Evolutionary conservation across 805 yeast genomes (phyloP).

Genomic region (Sugiyamaella boreocaroliniensis): DNA sequence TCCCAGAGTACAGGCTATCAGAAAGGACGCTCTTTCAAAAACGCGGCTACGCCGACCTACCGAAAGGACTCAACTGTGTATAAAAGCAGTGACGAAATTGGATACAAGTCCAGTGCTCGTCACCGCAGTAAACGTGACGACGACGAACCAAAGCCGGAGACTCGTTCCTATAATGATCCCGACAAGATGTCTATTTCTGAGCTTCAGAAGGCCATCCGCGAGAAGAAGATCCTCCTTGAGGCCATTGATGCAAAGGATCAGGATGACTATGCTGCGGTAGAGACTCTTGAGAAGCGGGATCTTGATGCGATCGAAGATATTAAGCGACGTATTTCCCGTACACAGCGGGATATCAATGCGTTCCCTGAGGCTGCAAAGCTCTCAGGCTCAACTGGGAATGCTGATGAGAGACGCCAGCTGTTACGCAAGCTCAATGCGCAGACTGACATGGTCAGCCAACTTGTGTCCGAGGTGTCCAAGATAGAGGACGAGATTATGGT

Average conservation of each 20-base stretch:
- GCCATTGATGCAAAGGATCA: slow-evolving; percentile 62
- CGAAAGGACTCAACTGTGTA: slow-evolving; percentile 48
- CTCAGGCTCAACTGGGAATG: slow-evolving; percentile 29
- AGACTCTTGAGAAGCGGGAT: slow-evolving; percentile 34
- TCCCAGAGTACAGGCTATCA: slow-evolving; percentile 27
- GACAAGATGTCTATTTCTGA: slow-evolving; percentile 39
- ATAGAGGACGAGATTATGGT: slow-evolving; percentile 63
- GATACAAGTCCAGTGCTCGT: slow-evolving; percentile 56
- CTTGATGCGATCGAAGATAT: slow-evolving; percentile 55
- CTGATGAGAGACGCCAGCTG: slow-evolving; percentile 45
- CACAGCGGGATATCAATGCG: slow-evolving; percentile 35
- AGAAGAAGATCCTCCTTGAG: slow-evolving; percentile 62
- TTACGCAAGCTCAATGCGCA: slow-evolving; percentile 52
- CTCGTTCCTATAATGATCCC: slow-evolving; percentile 7
- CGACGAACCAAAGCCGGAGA: slow-evolving; percentile 2
- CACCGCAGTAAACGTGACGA: slow-evolving; percentile 37
- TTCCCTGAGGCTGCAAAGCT: slow-evolving; percentile 20
- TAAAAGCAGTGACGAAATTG: slow-evolving; percentile 61
- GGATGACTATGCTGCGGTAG: slow-evolving; percentile 33
- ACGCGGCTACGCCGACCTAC: slow-evolving; percentile 28
- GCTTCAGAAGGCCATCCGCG: slow-evolving; percentile 59
- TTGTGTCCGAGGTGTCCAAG: slow-evolving; percentile 55
- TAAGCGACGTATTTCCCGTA: slow-evolving; percentile 49
- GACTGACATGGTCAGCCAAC: slow-evolving; percentile 64
- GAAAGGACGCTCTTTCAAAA: slow-evolving; percentile 29